Conservation (phyloP, 202 grass and related monocot species). For the Bolboschoenoplectus hybrid region DNA sequence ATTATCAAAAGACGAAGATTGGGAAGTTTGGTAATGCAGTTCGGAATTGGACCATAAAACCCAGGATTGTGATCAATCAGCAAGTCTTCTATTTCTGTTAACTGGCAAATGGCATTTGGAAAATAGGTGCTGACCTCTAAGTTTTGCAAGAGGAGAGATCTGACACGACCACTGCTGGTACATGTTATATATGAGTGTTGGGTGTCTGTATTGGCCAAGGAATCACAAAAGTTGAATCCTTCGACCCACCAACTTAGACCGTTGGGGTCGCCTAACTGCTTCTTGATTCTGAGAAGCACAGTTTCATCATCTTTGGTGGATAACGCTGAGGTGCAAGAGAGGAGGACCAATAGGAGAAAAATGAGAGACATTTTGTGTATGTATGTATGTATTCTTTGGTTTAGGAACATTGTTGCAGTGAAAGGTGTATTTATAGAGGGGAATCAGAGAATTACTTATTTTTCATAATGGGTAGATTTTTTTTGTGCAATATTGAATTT, state of each 20-base stretch:
- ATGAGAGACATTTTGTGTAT: neutral
- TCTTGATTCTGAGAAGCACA: neutral
- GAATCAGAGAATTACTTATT: neutral
- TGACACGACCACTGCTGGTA: constrained; percentile 1
- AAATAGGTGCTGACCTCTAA: neutral
- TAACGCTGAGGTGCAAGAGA: constrained; percentile 1
- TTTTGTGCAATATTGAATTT: neutral
- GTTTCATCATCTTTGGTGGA: neutral
- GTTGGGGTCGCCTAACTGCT: neutral
- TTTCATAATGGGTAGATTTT: neutral
- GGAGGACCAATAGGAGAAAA: neutral
- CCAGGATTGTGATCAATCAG: neutral
- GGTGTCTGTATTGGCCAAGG: neutral
- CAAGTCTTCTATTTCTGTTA: neutral
- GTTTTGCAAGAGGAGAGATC: neutral
- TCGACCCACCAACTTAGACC: neutral
- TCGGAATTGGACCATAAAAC: neutral
- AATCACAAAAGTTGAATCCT: neutral
- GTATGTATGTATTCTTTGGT: neutral
- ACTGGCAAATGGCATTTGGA: neutral
- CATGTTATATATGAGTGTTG: neutral
- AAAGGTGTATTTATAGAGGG: neutral
- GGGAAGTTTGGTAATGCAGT: constrained; percentile 1
- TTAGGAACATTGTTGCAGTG: neutral
- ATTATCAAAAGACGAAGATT: neutral